Percentiles rank a stretch among this genome's conserved stretches.
Evolutionary conservation across 768 basidiomycete species (phyloP).

Genomic region (Sporobolomyces roseus): DNA sequence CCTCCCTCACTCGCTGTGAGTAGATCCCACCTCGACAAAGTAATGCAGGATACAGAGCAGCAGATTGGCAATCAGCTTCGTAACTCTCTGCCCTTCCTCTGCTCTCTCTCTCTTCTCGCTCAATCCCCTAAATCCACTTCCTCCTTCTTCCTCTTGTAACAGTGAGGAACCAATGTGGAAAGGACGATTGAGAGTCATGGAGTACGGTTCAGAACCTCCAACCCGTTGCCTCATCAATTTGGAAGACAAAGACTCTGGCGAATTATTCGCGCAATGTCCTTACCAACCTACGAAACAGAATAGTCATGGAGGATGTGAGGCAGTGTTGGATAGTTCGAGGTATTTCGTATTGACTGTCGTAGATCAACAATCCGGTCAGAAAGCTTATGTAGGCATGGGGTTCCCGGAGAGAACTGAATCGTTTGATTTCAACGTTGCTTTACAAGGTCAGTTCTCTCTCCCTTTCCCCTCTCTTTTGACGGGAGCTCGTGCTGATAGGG

Average conservation of each 20-base stretch:
- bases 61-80: conserved; percentile 33
- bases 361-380: conserved; percentile 29
- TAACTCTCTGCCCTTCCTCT: neutral
- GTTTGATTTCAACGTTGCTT: conserved; percentile 46
- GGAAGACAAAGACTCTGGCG: conserved; percentile 43
- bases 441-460: conserved; percentile 31
- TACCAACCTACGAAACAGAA: conserved; percentile 38
- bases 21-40: conserved; percentile 43
- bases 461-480: neutral
- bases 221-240: conserved; percentile 36
- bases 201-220: conserved; percentile 32
- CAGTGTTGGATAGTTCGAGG: conserved; percentile 36
- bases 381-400: conserved; percentile 45
- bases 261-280: conserved; percentile 42
- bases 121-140: too few species aligned
- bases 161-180: conserved; percentile 44
- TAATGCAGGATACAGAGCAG: conserved; percentile 43
- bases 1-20: neutral
- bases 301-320: conserved; percentile 39
- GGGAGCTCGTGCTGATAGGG: too few species aligned
- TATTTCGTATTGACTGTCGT: conserved; percentile 46
- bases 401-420: conserved; percentile 44
- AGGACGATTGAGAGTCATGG: conserved; percentile 40
- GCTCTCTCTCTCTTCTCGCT: neutral
- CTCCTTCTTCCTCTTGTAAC: neutral